phyloP scores from a whole-genome alignment of 2,329 filamentous ascomycete species.

The Paracoccidioides lutzii region DNA sequence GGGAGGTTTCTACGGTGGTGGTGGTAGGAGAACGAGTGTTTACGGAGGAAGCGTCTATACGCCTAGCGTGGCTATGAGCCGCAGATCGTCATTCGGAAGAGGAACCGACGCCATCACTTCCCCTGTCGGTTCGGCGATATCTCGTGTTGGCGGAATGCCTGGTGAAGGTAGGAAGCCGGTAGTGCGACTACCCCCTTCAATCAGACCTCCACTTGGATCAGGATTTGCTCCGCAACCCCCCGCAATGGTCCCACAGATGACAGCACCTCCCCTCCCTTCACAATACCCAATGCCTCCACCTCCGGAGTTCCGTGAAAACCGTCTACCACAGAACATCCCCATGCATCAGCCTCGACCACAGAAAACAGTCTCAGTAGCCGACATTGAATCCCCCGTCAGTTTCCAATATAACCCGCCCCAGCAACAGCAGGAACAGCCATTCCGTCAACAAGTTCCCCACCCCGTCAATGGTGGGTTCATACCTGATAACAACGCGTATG shows the following conservation, averaged over 20 bases:
- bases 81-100: slow-evolving; percentile 65
- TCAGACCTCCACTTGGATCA: slow-evolving; percentile 19
- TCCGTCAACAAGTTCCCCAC: slow-evolving; percentile 85
- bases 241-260: not conserved
- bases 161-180: slow-evolving; percentile 56
- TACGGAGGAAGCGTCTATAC: slow-evolving; percentile 73
- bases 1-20: slow-evolving; percentile 51
- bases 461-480: slow-evolving; percentile 49
- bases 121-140: slow-evolving; percentile 65
- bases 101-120: slow-evolving; percentile 65
- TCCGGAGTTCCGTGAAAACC: slow-evolving; percentile 47
- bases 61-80: slow-evolving; percentile 75
- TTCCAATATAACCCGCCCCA: slow-evolving; percentile 47
- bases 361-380: slow-evolving; percentile 83
- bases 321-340: slow-evolving; percentile 44
- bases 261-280: slow-evolving; percentile 27
- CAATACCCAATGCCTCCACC: slow-evolving; percentile 40
- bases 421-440: slow-evolving; percentile 65
- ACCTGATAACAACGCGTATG: slow-evolving; percentile 35
- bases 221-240: slow-evolving; percentile 12
- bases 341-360: slow-evolving; percentile 95
- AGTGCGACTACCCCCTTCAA: slow-evolving; percentile 65
- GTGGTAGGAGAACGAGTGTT: slow-evolving; percentile 66
- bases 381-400: slow-evolving; percentile 71
- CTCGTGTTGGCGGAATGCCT: slow-evolving; percentile 47